These are phyloP conservation scores for Hygrophorus pudorinus DNA, from an alignment of 768 basidiomycete genomes.

Conservation along the genomic window DNA sequence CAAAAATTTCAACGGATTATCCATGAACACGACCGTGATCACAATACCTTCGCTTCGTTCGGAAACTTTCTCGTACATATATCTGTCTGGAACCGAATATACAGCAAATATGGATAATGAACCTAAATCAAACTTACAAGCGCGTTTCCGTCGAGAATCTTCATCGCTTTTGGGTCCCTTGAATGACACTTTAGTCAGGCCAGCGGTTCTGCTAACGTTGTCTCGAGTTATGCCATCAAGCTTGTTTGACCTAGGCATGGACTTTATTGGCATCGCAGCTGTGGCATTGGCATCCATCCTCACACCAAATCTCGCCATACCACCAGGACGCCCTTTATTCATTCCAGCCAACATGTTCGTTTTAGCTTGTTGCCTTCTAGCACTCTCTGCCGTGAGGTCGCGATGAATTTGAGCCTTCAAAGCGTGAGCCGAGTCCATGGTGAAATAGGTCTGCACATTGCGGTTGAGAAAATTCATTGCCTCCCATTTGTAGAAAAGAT, in stretches of 20 bases:
- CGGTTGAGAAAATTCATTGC: slow-evolving; percentile 34
- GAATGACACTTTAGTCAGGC: slow-evolving; percentile 24
- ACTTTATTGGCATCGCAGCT: slow-evolving; percentile 21
- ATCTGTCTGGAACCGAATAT: slow-evolving; percentile 46
- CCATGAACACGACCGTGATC: slow-evolving; percentile 1
- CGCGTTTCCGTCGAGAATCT: slow-evolving; percentile 33
- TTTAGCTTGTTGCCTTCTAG: slow-evolving; percentile 23
- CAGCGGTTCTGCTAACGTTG: slow-evolving; percentile 14
- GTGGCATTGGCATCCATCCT: slow-evolving; percentile 14
- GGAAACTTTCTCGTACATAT: slow-evolving; percentile 89
- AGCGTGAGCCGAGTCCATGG: slow-evolving; percentile 38
- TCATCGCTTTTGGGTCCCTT: slow-evolving; percentile 28
- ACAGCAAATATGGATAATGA: not conserved
- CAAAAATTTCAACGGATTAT: not conserved
- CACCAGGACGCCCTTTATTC: slow-evolving; percentile 27
- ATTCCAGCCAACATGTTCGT: slow-evolving; percentile 19
- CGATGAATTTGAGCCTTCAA: slow-evolving; percentile 42
- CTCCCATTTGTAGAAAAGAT: slow-evolving; percentile 62
- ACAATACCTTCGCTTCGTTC: slow-evolving; percentile 71
- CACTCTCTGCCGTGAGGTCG: slow-evolving; percentile 25
- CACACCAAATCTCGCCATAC: slow-evolving; percentile 10
- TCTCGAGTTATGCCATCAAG: not conserved
- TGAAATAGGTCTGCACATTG: slow-evolving; percentile 24
- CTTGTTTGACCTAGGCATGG: slow-evolving; percentile 20
- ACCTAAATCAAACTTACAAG: slow-evolving; percentile 36